Evolutionary conservation across 208 protist species (phyloP), one percentile per base, ranked within the genome.

Genomic region (Naegleria gruberi): DNA sequence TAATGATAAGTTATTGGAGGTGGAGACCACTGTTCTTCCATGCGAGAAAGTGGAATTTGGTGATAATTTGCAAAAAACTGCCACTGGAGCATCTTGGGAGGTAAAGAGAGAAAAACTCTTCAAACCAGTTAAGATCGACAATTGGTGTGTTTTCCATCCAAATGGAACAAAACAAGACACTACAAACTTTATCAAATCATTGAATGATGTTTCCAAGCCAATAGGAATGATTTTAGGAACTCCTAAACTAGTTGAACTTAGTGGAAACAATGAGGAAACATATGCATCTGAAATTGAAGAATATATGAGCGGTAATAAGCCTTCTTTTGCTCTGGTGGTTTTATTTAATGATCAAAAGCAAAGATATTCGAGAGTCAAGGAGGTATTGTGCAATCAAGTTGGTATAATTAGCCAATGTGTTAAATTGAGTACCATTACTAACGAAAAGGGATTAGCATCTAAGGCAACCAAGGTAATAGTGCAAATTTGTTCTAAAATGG

Each of bases 391-490:
- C 0, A 34, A 44, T 19, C 45, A 88, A 26, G 6, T 41, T 40
- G 34, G 34, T 41, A 30, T 88, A 19, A 2, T 41, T 0, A 44
- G 34, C n/a, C 84, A 88, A 65, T 88, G 84, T 42, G 84, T 65
- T 19, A 42, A 26, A 4, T n/a, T 5, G 45, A 40, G 5, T 4
- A 88, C 84, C 19, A 65, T 88, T 65, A 12, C 23, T 4, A 42
- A 40, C 2, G 10, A 3, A 8, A 65, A 65, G 19, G 45, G 34
- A 3, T 15, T 65, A 3, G 6, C 10, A 5, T 43, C n/a, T 26
- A 88, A 88, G 8, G 46, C 84, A 8, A 88, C 84, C 3, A 88
- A 88, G 30, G 65, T 88, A 43, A 45, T 7, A 26, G 84, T 88
- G 0, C 84, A 88, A 42, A 51, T 88, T 41, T 10, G 12, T 26